These are phyloP conservation scores for Aspergillus neoniger DNA, from an alignment of 2,329 filamentous ascomycete genomes.

Conservation along the genomic window DNA sequence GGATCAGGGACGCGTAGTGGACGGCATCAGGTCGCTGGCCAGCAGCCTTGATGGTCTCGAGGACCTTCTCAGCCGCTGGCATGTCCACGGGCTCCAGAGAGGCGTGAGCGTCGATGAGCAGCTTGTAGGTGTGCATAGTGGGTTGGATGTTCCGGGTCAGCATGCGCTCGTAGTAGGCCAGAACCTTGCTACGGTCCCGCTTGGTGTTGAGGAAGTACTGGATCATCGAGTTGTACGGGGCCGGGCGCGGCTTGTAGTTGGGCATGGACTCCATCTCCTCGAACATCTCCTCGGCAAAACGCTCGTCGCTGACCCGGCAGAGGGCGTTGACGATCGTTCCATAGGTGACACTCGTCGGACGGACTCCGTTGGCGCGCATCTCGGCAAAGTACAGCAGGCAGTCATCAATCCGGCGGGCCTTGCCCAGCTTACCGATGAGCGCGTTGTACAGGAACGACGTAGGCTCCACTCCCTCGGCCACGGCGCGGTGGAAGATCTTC, in stretches of 20 bases:
- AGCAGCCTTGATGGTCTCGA: constrained; percentile 72
- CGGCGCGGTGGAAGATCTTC: constrained; percentile 94
- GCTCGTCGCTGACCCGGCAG: constrained; percentile 95
- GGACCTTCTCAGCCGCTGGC: constrained; percentile 78
- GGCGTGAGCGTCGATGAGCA: constrained; percentile 91
- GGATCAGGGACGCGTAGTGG: constrained; percentile 93
- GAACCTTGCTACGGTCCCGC: constrained; percentile 89
- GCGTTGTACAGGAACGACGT: constrained; percentile 98
- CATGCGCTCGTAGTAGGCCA: constrained; percentile 96
- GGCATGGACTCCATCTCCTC: constrained; percentile 99
- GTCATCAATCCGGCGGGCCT: constrained; percentile 96
- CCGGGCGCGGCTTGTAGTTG: constrained; percentile 97
- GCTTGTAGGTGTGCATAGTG: constrained; percentile 95
- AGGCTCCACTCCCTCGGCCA: constrained; percentile 90
- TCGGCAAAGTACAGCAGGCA: constrained; percentile 97
- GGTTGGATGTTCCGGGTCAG: constrained; percentile 80
- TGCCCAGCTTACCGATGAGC: constrained; percentile 95
- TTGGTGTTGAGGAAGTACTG: constrained; percentile 98
- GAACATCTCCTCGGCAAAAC: constrained; percentile 95
- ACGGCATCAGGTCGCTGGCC: constrained; percentile 84
- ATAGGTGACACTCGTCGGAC: constrained; percentile 95
- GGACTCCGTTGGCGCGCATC: constrained; percentile 90
- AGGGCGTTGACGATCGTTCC: constrained; percentile 97
- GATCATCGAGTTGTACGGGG: constrained; percentile 99
- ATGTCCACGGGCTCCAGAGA: constrained; percentile 91